Percentiles rank a stretch among this genome's conserved stretches.
phyloP scores from a whole-genome alignment of 208 protist genomes.

The Leishmania tarentolae region DNA sequence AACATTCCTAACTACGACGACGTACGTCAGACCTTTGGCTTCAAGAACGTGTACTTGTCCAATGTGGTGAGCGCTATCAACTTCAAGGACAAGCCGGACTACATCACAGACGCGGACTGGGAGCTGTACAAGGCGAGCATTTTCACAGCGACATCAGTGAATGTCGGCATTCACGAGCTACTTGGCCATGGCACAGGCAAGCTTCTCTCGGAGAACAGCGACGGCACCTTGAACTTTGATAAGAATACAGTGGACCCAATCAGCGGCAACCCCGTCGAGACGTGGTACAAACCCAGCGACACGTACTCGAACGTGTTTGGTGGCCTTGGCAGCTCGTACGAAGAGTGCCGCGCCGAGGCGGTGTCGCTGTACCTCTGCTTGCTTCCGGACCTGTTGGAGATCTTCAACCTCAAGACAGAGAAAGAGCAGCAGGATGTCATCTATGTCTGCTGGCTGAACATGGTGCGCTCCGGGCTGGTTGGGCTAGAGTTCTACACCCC shows the following conservation, averaged over 20 bases:
- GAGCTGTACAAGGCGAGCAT: conserved; percentile 67
- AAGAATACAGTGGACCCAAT: conserved; percentile 66
- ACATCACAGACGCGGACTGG: conserved; percentile 84
- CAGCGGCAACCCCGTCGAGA: conserved; percentile 61
- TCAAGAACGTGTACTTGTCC: conserved; percentile 94
- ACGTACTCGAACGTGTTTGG: conserved; percentile 89
- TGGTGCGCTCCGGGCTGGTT: conserved; percentile 90
- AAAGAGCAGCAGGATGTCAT: conserved; percentile 50
- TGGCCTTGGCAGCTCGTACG: conserved; percentile 68
- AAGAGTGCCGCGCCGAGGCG: conserved; percentile 92
- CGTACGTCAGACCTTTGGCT: conserved; percentile 86
- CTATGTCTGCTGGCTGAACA: conserved; percentile 92
- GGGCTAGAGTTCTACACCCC: conserved; percentile 93
- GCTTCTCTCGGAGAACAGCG: conserved; percentile 57
- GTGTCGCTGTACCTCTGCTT: conserved; percentile 89
- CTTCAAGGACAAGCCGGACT: conserved; percentile 68
- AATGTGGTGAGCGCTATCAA: conserved; percentile 84
- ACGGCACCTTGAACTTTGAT: conserved; percentile 87
- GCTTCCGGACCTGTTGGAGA: conserved; percentile 54
- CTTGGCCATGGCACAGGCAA: conserved; percentile 94
- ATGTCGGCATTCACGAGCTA: conserved; percentile 94
- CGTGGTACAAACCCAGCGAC: conserved; percentile 89
- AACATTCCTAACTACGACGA: conserved; percentile 94
- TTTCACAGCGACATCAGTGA: conserved; percentile 81
- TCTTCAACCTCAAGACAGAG: conserved; percentile 54